Evolutionary conservation across 83 land plant species (phyloP).

Genomic region (Picea abies): DNA sequence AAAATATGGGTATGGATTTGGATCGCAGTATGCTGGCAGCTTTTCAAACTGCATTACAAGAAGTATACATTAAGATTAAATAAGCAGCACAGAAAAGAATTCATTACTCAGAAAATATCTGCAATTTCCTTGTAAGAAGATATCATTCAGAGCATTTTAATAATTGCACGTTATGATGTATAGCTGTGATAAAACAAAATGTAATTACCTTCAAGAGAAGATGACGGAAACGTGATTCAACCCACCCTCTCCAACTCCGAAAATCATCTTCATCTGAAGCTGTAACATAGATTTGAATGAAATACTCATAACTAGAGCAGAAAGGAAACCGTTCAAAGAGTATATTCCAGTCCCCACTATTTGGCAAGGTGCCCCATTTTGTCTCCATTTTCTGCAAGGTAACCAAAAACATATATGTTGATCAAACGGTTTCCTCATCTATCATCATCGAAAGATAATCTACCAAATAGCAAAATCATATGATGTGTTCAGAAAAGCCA

Average conservation of each 20-base stretch:
- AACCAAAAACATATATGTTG: not conserved
- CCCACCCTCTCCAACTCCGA: slow-evolving; percentile 51
- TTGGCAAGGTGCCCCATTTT: slow-evolving; percentile 1
- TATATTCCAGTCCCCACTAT: slow-evolving; percentile 31
- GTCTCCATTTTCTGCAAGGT: slow-evolving; percentile 32
- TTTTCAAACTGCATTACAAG: slow-evolving; percentile 41
- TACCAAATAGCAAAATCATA: not conserved
- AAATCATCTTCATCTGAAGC: slow-evolving; percentile 34
- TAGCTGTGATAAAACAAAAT: not conserved
- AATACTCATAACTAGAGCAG: slow-evolving; percentile 24
- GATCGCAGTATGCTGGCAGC: slow-evolving; percentile 40
- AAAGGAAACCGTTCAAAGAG: slow-evolving; percentile 53
- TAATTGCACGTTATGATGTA: not conserved
- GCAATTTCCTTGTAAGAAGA: not conserved
- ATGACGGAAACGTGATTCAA: slow-evolving; percentile 46
- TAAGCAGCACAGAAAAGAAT: not conserved
- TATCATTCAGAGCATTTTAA: not conserved
- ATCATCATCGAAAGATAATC: not conserved
- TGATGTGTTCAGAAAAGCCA: not conserved
- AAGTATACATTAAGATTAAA: slow-evolving; percentile 5
- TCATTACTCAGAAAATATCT: too few relatives aligned
- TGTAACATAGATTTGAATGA: slow-evolving; percentile 35
- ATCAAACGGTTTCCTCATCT: not conserved
- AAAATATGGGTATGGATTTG: slow-evolving; percentile 41
- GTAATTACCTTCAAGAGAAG: slow-evolving; percentile 39